A percentile compares a stretch with the other conserved stretches of the same genome.
Evolutionary conservation across 768 basidiomycete species (phyloP).

Genomic region (Naematelia aurantialba): DNA sequence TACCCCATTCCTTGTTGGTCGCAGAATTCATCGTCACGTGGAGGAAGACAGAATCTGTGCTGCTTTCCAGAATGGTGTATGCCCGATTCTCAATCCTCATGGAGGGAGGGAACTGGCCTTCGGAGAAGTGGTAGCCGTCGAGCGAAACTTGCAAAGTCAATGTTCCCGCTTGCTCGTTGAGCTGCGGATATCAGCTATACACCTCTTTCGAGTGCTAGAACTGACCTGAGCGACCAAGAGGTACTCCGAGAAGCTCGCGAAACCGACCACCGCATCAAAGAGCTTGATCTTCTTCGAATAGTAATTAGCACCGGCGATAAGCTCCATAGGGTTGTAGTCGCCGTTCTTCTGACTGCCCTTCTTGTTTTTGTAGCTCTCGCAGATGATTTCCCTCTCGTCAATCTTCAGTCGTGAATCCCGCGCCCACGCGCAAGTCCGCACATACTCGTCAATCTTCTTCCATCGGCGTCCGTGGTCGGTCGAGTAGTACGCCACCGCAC

Average conservation of each 20-base stretch:
- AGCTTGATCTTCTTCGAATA: conserved; percentile 68
- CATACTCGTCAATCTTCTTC: conserved; percentile 75
- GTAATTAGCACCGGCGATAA: conserved; percentile 72
- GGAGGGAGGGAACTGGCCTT: conserved; percentile 81
- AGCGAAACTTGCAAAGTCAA: conserved; percentile 87
- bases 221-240: conserved; percentile 89
- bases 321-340: conserved; percentile 69
- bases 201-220: background rate
- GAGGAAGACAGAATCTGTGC: conserved; percentile 86
- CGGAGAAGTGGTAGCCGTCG: conserved; percentile 78
- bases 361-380: conserved; percentile 82
- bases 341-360: conserved; percentile 64
- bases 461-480: conserved; percentile 73
- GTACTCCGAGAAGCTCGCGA: conserved; percentile 87
- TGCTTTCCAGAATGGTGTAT: conserved; percentile 77
- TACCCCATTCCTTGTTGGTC: conserved; percentile 75
- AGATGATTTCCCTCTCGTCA: conserved; percentile 83
- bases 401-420: conserved; percentile 71
- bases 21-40: conserved; percentile 88
- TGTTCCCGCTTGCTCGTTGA: conserved; percentile 53
- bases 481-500: conserved; percentile 70
- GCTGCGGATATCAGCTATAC: conserved; percentile 53
- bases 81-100: conserved; percentile 81
- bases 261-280: conserved; percentile 86
- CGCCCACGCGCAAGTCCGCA: conserved; percentile 88